Evolutionary conservation across 352 stramenopile species (phyloP).

Genomic region (Phytophthora crassamura): DNA sequence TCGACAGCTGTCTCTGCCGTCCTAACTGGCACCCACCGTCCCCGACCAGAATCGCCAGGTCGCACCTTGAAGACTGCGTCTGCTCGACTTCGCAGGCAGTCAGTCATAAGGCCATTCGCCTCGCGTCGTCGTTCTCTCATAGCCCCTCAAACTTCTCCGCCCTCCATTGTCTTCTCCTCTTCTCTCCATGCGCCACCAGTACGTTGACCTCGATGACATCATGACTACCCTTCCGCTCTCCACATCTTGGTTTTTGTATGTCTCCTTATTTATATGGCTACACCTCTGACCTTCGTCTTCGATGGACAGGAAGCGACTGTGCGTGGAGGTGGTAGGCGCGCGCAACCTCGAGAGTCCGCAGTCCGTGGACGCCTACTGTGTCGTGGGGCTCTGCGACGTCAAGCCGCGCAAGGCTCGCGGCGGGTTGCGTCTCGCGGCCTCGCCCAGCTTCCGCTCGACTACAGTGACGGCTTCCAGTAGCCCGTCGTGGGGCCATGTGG

Average conservation of each 20-base stretch:
- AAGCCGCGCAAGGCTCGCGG: conserved; percentile 21
- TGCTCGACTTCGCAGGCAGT: no score
- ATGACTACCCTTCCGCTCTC: no score
- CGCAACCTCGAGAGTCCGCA: conserved; percentile 71
- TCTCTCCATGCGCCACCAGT: conserved; percentile 32
- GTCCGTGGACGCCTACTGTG: conserved; percentile 73
- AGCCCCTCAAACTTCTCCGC: background rate
- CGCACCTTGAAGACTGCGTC: no score
- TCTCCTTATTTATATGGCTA: conserved; percentile 11
- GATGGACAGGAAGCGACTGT: conserved; percentile 54
- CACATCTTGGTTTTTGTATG: conserved; percentile 20
- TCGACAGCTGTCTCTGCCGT: no score
- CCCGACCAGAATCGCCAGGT: no score
- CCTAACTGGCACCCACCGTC: no score
- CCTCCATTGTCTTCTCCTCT: conserved; percentile 5
- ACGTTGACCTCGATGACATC: conserved; percentile 21
- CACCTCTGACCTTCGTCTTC: conserved; percentile 13
- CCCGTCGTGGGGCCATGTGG: conserved; percentile 54
- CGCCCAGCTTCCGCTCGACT: conserved; percentile 34
- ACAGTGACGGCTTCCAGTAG: conserved; percentile 43
- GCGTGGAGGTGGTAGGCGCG: conserved; percentile 73
- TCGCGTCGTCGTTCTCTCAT: background rate
- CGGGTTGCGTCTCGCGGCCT: conserved; percentile 8
- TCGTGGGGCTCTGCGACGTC: conserved; percentile 49
- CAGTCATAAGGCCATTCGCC: no score